phyloP scores from a whole-genome alignment of 2,329 filamentous ascomycete genomes.

The Nigrospora oryzae region DNA sequence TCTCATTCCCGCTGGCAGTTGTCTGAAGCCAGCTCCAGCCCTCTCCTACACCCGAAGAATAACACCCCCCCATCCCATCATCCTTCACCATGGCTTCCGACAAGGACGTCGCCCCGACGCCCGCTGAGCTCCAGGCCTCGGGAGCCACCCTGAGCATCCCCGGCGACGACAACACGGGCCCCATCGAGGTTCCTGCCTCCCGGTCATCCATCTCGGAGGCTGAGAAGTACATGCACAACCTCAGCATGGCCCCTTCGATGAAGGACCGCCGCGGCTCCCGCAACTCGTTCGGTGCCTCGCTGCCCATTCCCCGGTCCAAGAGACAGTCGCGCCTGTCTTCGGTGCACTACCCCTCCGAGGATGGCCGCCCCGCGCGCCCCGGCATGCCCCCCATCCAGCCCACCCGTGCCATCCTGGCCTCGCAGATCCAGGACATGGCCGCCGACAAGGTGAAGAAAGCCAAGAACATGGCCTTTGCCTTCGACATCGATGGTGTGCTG shows the following conservation, averaged over 20 bases:
- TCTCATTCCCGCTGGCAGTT: no score
- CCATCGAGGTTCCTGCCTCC: slow-evolving; percentile 63
- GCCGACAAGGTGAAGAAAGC: slow-evolving; percentile 57
- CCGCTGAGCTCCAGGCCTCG: no score
- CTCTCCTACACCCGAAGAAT: no score
- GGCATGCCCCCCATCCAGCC: slow-evolving; percentile 52
- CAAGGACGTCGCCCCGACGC: no score
- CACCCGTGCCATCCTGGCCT: slow-evolving; percentile 59
- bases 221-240: slow-evolving; percentile 62
- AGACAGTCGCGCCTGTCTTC: slow-evolving; percentile 60
- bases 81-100: no score
- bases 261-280: slow-evolving; percentile 60
- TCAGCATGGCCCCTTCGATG: slow-evolving; percentile 60
- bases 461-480: slow-evolving; percentile 77
- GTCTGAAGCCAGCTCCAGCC: no score
- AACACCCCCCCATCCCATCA: no score
- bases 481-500: slow-evolving; percentile 71
- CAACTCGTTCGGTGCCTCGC: slow-evolving; percentile 66
- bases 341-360: slow-evolving; percentile 34
- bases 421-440: slow-evolving; percentile 61
- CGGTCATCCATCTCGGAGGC: slow-evolving; percentile 62
- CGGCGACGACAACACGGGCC: slow-evolving; percentile 33
- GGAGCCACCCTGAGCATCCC: slow-evolving; percentile 26
- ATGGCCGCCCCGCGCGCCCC: slow-evolving; percentile 36
- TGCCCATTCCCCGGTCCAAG: slow-evolving; percentile 65